Conservation (phyloP, 2,329 filamentous ascomycete genomes). For the Verticillium longisporum region DNA sequence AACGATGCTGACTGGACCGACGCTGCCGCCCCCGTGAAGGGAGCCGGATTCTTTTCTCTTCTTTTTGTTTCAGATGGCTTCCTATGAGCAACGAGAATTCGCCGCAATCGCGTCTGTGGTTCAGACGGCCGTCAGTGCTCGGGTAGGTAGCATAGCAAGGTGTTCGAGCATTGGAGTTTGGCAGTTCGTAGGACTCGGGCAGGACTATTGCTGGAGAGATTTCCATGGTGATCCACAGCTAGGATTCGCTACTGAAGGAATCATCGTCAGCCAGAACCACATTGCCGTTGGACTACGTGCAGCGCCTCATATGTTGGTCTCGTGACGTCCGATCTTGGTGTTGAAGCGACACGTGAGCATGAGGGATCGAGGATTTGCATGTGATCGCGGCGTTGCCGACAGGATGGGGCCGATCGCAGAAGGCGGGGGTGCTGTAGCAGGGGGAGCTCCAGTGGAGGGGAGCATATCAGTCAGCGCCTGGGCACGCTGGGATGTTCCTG, state of each 20-base stretch:
- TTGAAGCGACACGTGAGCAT: neutral
- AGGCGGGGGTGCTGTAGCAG: neutral
- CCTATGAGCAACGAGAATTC: too few species aligned
- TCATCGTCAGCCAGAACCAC: too few species aligned
- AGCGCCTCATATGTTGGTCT: neutral
- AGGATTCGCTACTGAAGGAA: too few species aligned
- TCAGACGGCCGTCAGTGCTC: too few species aligned
- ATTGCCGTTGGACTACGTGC: too few species aligned
- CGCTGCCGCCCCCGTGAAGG: neutral
- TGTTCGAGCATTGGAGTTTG: too few species aligned
- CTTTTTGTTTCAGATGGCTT: too few species aligned
- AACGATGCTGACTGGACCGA: slow-evolving; percentile 1
- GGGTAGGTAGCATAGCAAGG: too few species aligned
- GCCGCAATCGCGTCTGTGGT: too few species aligned
- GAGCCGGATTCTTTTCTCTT: neutral
- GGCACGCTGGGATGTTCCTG: neutral
- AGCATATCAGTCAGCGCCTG: neutral
- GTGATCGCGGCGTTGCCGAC: neutral
- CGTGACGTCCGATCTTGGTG: neutral
- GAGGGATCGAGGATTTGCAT: neutral
- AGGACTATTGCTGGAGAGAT: too few species aligned
- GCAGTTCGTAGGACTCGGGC: too few species aligned
- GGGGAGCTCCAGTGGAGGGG: neutral
- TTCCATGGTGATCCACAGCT: too few species aligned
- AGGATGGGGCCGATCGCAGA: neutral